phyloP scores from a whole-genome alignment of 305 asterid species.

The Fraxinus velutina region DNA sequence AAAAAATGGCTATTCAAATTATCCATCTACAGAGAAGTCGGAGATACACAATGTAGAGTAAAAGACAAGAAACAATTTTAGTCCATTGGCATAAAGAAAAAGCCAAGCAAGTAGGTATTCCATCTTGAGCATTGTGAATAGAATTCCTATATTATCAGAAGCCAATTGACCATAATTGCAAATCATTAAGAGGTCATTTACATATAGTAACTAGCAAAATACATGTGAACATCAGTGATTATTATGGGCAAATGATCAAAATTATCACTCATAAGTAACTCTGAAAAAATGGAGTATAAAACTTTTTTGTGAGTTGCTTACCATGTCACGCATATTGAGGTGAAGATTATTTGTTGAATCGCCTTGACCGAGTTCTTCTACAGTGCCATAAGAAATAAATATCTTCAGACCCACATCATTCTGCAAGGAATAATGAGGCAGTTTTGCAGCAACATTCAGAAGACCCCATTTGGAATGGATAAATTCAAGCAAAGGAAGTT shows the following conservation, averaged over 20 bases:
- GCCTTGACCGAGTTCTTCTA: constrained; percentile 60
- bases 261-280: not conserved
- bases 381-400: constrained; percentile 68
- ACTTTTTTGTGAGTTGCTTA: constrained; percentile 28
- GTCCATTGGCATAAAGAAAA: not conserved
- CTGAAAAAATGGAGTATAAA: not conserved
- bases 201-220: not conserved
- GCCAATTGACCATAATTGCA: not conserved
- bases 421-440: constrained; percentile 96
- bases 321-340: constrained; percentile 88
- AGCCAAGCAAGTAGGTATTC: not conserved
- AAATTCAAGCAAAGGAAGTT: constrained; percentile 89
- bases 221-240: not conserved
- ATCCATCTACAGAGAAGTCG: constrained; percentile 16
- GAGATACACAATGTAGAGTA: constrained; percentile 5
- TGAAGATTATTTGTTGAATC: constrained; percentile 75
- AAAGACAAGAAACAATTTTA: not conserved
- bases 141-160: not conserved
- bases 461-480: constrained; percentile 98
- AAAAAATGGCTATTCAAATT: constrained; percentile 22
- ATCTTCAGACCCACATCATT: constrained; percentile 97
- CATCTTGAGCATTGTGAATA: not conserved
- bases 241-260: not conserved
- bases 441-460: constrained; percentile 89
- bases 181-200: not conserved